Percentiles rank a stretch among this genome's conserved stretches.
These are phyloP conservation scores for Ceratorhiza oryzae-sativae DNA, from an alignment of 1,284 basidiomycete species.

Conservation along the genomic window DNA sequence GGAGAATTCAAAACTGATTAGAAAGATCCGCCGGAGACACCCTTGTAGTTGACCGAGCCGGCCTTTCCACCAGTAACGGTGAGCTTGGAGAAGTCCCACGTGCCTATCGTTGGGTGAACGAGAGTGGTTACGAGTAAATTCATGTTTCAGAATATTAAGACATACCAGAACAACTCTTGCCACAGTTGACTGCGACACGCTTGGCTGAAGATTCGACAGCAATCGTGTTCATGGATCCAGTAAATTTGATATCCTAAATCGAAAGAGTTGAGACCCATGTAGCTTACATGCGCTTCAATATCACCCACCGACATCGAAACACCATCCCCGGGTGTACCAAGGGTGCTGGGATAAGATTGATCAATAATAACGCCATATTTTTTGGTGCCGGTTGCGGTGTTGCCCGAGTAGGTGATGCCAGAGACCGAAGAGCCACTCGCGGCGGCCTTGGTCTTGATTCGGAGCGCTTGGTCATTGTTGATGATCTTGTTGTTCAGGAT, in stretches of 20 bases:
- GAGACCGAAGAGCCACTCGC: constrained; percentile 42
- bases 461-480: constrained; percentile 43
- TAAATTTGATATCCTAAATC: constrained; percentile 33
- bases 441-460: constrained; percentile 46
- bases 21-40: constrained; percentile 8
- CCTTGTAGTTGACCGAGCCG: constrained; percentile 32
- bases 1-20: neutral
- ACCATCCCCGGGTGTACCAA: constrained; percentile 36
- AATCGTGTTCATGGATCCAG: constrained; percentile 24
- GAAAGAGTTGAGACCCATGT: neutral
- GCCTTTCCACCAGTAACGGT: constrained; percentile 40
- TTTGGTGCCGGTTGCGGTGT: constrained; percentile 37
- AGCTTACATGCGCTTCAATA: neutral
- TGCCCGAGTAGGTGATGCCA: constrained; percentile 43
- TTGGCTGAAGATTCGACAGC: constrained; percentile 32
- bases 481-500: constrained; percentile 44
- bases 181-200: constrained; percentile 41
- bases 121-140: neutral
- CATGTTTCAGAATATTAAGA: neutral
- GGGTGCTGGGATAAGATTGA: constrained; percentile 37
- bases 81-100: constrained; percentile 42
- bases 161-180: constrained; percentile 17
- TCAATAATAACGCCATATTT: constrained; percentile 45
- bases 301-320: constrained; percentile 19
- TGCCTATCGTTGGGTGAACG: constrained; percentile 18